A percentile compares a stretch with the other conserved stretches of the same genome.
Conservation (phyloP, 495 filamentous ascomycete species). For the Wilcoxina mikolae region DNA sequence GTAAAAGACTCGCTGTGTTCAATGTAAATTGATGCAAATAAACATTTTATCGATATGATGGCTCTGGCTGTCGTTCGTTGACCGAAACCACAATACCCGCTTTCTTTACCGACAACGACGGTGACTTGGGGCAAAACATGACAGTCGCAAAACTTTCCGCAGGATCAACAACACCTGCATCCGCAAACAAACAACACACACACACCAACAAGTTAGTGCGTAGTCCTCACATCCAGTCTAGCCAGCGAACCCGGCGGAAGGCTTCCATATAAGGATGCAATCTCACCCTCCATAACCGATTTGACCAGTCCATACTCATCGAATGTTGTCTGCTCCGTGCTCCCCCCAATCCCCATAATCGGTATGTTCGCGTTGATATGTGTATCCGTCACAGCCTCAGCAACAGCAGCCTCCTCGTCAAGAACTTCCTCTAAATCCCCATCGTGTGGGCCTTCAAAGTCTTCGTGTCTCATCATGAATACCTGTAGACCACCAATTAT, state of each 20-base stretch:
- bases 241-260: background rate
- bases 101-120: too few species aligned
- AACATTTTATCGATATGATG: too few species aligned
- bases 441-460: constrained; percentile 8
- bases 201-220: background rate
- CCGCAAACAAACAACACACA: too few species aligned
- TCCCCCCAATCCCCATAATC: background rate
- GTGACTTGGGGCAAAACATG: too few species aligned
- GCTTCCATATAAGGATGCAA: background rate
- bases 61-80: too few species aligned
- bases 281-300: background rate
- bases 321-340: background rate
- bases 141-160: too few species aligned
- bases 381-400: background rate
- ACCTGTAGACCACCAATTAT: constrained; percentile 46
- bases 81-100: too few species aligned
- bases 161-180: too few species aligned
- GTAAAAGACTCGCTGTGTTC: too few species aligned
- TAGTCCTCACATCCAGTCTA: background rate
- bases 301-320: constrained; percentile 5
- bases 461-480: constrained; percentile 17
- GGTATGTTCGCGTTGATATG: background rate
- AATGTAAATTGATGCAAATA: too few species aligned
- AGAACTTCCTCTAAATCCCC: constrained; percentile 17
- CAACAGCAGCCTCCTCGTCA: constrained; percentile 15